These are phyloP conservation scores for Coemansia sp. DNA, from an alignment of 192 early-diverging fungal species.

Conservation along the genomic window DNA sequence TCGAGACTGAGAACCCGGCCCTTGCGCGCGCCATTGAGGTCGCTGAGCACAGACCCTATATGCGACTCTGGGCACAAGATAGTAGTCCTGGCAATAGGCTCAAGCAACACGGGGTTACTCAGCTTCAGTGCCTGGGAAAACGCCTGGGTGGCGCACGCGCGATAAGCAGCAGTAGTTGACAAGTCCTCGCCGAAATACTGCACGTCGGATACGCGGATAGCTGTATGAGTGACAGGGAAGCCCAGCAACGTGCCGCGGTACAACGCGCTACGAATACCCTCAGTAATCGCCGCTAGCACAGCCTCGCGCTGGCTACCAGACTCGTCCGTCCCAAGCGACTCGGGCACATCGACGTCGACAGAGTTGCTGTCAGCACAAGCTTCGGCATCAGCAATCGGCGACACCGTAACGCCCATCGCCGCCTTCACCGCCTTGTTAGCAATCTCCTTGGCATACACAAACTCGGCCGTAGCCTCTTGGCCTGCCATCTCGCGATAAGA, in stretches of 20 bases:
- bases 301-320: not conserved
- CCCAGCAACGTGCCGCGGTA: slow-evolving; percentile 78
- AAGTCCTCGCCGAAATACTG: slow-evolving; percentile 59
- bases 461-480: slow-evolving; percentile 26
- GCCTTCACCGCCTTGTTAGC: slow-evolving; percentile 69
- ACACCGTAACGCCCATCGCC: slow-evolving; percentile 59
- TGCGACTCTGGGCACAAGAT: slow-evolving; percentile 70
- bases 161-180: slow-evolving; percentile 62
- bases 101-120: slow-evolving; percentile 58
- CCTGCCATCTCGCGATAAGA: slow-evolving; percentile 80
- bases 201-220: slow-evolving; percentile 59
- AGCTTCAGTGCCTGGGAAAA: slow-evolving; percentile 59
- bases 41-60: slow-evolving; percentile 78
- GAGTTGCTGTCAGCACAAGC: slow-evolving; percentile 11
- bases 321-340: slow-evolving; percentile 6
- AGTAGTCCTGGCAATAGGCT: slow-evolving; percentile 81
- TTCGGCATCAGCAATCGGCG: slow-evolving; percentile 37
- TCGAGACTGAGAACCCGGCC: slow-evolving; percentile 69
- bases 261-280: slow-evolving; percentile 69
- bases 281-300: slow-evolving; percentile 58
- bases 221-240: slow-evolving; percentile 69
- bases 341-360: slow-evolving; percentile 23
- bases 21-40: slow-evolving; percentile 75
- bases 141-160: slow-evolving; percentile 66
- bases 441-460: slow-evolving; percentile 69